phyloP scores from a whole-genome alignment of 805 yeast species.

The Wickerhamomyces silvicola region DNA sequence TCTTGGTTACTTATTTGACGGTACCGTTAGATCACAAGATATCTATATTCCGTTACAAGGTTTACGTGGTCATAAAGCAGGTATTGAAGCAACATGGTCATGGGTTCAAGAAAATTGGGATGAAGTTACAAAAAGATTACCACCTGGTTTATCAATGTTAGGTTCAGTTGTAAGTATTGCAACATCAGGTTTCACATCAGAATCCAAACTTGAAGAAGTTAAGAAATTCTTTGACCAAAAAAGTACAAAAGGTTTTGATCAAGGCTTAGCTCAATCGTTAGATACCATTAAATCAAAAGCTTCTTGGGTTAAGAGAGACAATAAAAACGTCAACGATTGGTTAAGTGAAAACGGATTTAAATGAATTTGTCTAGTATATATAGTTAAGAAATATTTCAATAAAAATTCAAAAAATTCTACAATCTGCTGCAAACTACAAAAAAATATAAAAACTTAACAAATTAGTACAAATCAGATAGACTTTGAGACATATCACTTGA shows the following conservation, averaged over 20 bases:
- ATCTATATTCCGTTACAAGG: constrained; percentile 74
- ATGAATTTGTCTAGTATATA: no score
- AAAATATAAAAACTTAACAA: no score
- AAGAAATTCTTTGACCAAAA: constrained; percentile 44
- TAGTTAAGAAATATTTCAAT: no score
- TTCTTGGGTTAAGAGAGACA: constrained; percentile 54
- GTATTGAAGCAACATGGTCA: constrained; percentile 63
- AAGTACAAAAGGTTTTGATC: constrained; percentile 58
- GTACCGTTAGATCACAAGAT: constrained; percentile 63
- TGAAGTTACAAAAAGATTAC: constrained; percentile 54
- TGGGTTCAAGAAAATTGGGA: constrained; percentile 79
- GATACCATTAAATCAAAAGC: constrained; percentile 53
- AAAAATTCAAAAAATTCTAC: no score
- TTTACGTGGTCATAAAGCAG: constrained; percentile 52
- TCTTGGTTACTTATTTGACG: constrained; percentile 48
- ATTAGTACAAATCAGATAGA: no score
- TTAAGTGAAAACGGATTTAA: constrained; percentile 30
- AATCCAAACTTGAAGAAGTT: constrained; percentile 45
- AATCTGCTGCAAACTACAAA: no score
- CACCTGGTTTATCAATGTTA: constrained; percentile 77
- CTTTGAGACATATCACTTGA: no score
- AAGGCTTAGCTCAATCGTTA: constrained; percentile 57
- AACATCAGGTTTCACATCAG: constrained; percentile 55
- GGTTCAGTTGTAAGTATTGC: constrained; percentile 63
- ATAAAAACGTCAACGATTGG: constrained; percentile 41